Evolutionary conservation across 1,284 basidiomycete genomes (phyloP).

Genomic region (Cystobasidium pallidum): DNA sequence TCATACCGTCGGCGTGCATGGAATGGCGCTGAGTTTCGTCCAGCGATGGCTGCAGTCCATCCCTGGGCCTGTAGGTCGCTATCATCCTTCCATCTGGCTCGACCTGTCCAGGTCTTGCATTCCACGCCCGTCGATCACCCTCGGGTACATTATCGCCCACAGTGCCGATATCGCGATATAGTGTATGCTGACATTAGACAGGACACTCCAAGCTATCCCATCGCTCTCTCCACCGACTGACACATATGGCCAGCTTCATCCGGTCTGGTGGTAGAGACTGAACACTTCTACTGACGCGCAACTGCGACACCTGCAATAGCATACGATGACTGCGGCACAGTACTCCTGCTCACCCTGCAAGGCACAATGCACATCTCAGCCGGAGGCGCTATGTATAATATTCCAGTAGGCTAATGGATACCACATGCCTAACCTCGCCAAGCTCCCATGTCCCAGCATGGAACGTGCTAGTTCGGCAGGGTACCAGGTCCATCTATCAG

Average conservation of each 20-base stretch:
- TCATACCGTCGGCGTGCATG: background rate
- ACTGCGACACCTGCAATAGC: conserved; percentile 2
- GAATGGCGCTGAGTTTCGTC: conserved; percentile 36
- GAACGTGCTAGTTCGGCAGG: conserved; percentile 84
- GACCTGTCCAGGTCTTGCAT: background rate
- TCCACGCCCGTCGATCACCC: background rate
- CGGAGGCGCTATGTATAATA: conserved; percentile 80
- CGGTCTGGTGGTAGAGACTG: conserved; percentile 35
- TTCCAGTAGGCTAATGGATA: conserved; percentile 88
- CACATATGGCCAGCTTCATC: conserved; percentile 73
- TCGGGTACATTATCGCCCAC: conserved; percentile 42
- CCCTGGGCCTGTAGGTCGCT: conserved; percentile 30
- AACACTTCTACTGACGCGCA: background rate
- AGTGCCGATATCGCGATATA: conserved; percentile 67
- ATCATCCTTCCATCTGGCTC: background rate
- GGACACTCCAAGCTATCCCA: conserved; percentile 65
- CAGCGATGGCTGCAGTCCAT: conserved; percentile 43
- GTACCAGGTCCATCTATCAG: conserved; percentile 79
- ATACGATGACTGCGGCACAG: conserved; percentile 84
- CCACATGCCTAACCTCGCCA: conserved; percentile 75
- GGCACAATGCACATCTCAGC: conserved; percentile 88
- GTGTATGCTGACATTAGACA: conserved; percentile 69
- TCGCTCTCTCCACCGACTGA: conserved; percentile 85
- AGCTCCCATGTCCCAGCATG: conserved; percentile 90
- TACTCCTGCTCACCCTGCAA: conserved; percentile 84